These are phyloP conservation scores for Stagonosporopsis rhizophila DNA, from an alignment of 2,329 filamentous ascomycete species.

Conservation along the genomic window DNA sequence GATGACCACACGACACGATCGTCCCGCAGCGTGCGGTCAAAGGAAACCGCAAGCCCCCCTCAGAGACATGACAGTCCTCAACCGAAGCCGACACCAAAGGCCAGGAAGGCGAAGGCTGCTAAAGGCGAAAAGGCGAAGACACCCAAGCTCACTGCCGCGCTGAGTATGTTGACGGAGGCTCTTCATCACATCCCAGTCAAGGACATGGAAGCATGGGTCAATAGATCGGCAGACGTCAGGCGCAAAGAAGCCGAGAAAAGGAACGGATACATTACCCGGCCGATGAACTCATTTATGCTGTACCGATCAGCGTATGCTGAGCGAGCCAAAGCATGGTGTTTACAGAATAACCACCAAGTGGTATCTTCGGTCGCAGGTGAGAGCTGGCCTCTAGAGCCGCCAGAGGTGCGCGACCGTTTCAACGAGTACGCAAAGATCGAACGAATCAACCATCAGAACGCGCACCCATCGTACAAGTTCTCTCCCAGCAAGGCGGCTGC, in stretches of 20 bases:
- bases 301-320: constrained; percentile 94
- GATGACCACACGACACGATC: constrained; percentile 50
- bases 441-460: constrained; percentile 80
- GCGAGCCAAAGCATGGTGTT: constrained; percentile 79
- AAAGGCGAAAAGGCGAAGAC: constrained; percentile 56
- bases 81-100: constrained; percentile 42
- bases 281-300: constrained; percentile 98
- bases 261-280: constrained; percentile 83
- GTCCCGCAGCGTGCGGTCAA: constrained; percentile 45
- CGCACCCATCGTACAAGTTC: constrained; percentile 94
- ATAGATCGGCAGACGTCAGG: constrained; percentile 71
- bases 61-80: constrained; percentile 31
- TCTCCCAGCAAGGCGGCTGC: constrained; percentile 74
- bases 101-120: constrained; percentile 54
- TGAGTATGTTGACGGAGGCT: constrained; percentile 74
- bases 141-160: constrained; percentile 67
- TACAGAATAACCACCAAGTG: constrained; percentile 90
- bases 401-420: constrained; percentile 76
- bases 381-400: constrained; percentile 83
- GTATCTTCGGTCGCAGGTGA: constrained; percentile 86
- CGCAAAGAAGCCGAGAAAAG: constrained; percentile 71
- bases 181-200: constrained; percentile 68
- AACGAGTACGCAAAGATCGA: constrained; percentile 81
- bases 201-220: constrained; percentile 83
- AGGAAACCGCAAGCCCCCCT: constrained; percentile 36